Base-by-base conservation (phyloP, 2,329 filamentous ascomycete species). In the Tolypocladium nubicola region DNA sequence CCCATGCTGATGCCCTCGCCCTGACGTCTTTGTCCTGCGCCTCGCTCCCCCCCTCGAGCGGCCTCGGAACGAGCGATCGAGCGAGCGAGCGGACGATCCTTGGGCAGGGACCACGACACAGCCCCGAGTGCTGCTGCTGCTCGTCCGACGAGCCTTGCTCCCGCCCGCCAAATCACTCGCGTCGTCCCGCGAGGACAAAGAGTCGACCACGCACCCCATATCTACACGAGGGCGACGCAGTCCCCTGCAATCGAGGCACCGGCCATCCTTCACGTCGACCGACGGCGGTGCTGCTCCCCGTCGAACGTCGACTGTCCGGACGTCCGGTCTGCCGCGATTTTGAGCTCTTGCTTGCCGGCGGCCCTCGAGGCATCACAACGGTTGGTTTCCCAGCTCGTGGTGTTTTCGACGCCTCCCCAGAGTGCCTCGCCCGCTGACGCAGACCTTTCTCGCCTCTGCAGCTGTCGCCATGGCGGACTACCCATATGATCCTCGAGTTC, bases 391-490 rank as follows among this genome's bases (percentile, higher is more conserved):
- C 21, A 41, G 10, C 43, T 21, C 45, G 30, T n/a, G 26, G 19
- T 14, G 47, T 52, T 52, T 52, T 35, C 47, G 19, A 52, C 19
- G 4, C 30, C 30, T n/a, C 2, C 11, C 38, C 10, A 30, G 19
- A 52, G 9, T 37, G 9, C 9, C 47, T 10, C 21, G 21, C 43
- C 52, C 56, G 53, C 43, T 54, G 33, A 52, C 30, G 11, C 19
- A 14, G 47, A 19, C 14, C 30, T 35, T 23, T 30, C 30, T 50
- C 47, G 47, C 47, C 30, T 35, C 19, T 11, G 19, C 40, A 52
- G 39, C 47, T 45, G 35, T 54, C 59, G 73, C 61, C 67, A 85
- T 85, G 81, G 78, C 80, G 66, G 81, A 84, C 67, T 83, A 84
- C 65, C 79, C 78, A 61, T 77, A 78, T 65, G 77, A 79, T 64